These are phyloP conservation scores for Sporisorium scitamineum DNA, from an alignment of 1,284 basidiomycete species.

Conservation along the genomic window DNA sequence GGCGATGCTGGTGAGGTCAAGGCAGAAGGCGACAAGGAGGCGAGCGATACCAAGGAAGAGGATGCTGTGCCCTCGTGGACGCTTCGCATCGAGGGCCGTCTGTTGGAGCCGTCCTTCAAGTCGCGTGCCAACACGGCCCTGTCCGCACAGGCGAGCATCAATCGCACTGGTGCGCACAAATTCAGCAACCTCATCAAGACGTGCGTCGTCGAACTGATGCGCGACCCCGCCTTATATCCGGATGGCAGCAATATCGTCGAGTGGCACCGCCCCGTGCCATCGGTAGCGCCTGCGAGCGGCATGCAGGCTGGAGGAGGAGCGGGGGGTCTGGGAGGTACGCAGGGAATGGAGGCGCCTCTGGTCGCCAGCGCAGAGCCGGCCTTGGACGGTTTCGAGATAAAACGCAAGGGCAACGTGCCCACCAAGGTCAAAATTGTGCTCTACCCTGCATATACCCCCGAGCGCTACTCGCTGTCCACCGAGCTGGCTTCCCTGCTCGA, in stretches of 20 bases:
- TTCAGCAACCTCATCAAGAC: conserved; percentile 88
- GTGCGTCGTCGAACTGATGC: conserved; percentile 86
- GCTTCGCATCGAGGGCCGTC: conserved; percentile 85
- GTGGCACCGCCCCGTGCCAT: conserved; percentile 71
- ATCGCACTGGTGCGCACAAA: conserved; percentile 72
- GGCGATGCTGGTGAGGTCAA: conserved; percentile 33
- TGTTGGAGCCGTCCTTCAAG: conserved; percentile 73
- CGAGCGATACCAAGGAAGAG: conserved; percentile 69
- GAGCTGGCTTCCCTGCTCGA: conserved; percentile 83
- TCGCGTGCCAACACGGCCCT: conserved; percentile 62
- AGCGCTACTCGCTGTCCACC: conserved; percentile 83
- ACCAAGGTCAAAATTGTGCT: conserved; percentile 83
- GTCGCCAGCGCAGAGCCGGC: conserved; percentile 64
- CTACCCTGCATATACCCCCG: conserved; percentile 86
- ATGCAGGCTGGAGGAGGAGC: conserved; percentile 63
- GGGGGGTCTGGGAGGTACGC: conserved; percentile 50
- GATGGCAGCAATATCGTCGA: conserved; percentile 70
- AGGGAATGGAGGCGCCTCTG: conserved; percentile 58
- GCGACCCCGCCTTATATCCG: conserved; percentile 83
- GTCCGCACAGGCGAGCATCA: conserved; percentile 62
- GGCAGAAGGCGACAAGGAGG: conserved; percentile 28
- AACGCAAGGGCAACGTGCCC: conserved; percentile 82
- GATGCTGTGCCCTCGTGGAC: conserved; percentile 92
- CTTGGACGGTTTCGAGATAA: conserved; percentile 86
- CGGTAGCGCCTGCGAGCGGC: conserved; percentile 52